Evolutionary conservation across 176 grass and related monocot genomes (phyloP), one percentile per base, ranked within the genome.

Genomic region (Triticum urartu): DNA sequence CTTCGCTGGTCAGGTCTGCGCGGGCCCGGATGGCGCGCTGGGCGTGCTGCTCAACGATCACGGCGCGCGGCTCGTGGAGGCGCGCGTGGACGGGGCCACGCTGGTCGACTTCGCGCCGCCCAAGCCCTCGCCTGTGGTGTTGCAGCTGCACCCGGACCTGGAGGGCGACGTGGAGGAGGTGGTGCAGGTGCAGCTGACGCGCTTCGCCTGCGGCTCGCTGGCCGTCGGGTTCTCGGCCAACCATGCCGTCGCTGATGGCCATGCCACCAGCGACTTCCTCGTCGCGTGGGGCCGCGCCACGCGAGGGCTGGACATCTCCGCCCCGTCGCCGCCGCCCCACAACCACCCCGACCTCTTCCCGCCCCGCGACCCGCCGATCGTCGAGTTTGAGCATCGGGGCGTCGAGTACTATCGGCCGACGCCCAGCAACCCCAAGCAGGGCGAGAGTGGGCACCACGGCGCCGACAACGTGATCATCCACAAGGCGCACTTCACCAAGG

Each of bases 401-500:
- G 79, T 79, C 2, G 93, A 95, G 67, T 95, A 86, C 84, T 72
- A 73, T 22, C 36, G 54, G 10, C 81, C 75, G 10, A 8, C 33
- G 9, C 0, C 58, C 6, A 4, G 43, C 32, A 8, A 6, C 28
- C 0, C 21, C 3, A n/a, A 33, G 20, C 38, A 79, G 9, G 34
- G 56, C 15, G 72, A 65, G 4, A 17, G 71, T 21, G 72, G 21
- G 0, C 13, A 58, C 26, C 48, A 77, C 33, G 50, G 65, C 69
- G 61, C 43, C 7, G 72, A 50, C 3, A 50, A 17, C 73, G 47
- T 93, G 18, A 26, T 91, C 6, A 83, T 97, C 77, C 91, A 89
- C 64, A 92, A 91, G 75, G 76, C 77, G 30, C 93, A 92, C 67
- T 97, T 97, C 89, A 90, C 86, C 28, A 88, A 87, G 48, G 89